Conservation (phyloP, 148 eudicot species). For the Rhododendron mucronatum region DNA sequence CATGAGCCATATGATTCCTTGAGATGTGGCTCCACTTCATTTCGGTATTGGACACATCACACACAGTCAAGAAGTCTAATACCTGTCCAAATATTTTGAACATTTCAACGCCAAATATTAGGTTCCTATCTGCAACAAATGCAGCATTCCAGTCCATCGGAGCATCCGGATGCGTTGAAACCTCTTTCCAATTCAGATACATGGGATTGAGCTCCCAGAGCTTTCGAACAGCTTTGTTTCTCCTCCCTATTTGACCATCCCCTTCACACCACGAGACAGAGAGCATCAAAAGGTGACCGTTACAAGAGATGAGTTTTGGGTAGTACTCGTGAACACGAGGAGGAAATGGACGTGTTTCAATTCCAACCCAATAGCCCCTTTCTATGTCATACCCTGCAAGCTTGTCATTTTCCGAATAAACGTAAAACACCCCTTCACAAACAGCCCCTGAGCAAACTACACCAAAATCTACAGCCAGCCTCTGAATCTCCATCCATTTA, state of each 20-base stretch:
- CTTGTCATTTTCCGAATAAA: conserved; percentile 78
- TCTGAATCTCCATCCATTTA: conserved; percentile 91
- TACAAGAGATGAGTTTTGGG: conserved; percentile 67
- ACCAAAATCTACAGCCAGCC: conserved; percentile 77
- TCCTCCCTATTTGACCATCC: conserved; percentile 92
- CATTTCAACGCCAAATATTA: conserved; percentile 90
- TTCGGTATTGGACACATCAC: conserved; percentile 42
- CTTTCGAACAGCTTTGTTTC: conserved; percentile 90
- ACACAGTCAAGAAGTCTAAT: conserved; percentile 76
- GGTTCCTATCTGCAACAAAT: conserved; percentile 67
- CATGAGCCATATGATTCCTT: conserved; percentile 58
- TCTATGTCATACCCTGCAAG: conserved; percentile 81
- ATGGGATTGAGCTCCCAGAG: conserved; percentile 80
- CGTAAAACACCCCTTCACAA: conserved; percentile 66
- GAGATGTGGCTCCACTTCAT: conserved; percentile 70
- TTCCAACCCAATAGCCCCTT: conserved; percentile 70
- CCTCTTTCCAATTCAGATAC: conserved; percentile 64
- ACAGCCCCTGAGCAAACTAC: conserved; percentile 75
- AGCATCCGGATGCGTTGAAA: conserved; percentile 80
- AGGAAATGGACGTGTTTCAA: conserved; percentile 65
- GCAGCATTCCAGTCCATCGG: conserved; percentile 94
- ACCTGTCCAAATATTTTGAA: conserved; percentile 96
- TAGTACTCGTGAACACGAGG: conserved; percentile 85
- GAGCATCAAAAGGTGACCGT: conserved; percentile 65
- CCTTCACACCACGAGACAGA: conserved; percentile 99